Evolutionary conservation across 495 filamentous ascomycete species (phyloP).

Genomic region (Neurospora pannonica): DNA sequence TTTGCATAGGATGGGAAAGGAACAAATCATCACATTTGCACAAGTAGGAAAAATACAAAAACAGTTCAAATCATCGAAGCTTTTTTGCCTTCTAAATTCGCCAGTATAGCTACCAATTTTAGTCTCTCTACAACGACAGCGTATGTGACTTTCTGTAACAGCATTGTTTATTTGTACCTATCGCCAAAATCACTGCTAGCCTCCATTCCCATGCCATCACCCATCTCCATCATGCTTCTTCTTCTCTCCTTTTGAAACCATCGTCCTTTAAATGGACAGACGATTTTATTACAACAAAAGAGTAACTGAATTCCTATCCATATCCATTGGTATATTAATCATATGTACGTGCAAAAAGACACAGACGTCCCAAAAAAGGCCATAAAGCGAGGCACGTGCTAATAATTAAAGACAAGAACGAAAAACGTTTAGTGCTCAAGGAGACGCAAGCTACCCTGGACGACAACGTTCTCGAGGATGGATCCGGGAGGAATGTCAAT

Average conservation of each 20-base stretch:
- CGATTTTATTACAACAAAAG: background rate
- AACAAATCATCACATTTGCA: background rate
- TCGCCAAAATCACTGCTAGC: background rate
- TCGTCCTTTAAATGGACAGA: background rate
- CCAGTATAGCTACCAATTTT: background rate
- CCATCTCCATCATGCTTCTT: background rate
- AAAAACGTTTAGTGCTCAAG: conserved; percentile 65
- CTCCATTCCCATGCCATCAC: background rate
- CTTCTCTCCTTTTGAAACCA: background rate
- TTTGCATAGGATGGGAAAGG: background rate
- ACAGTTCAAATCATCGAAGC: background rate
- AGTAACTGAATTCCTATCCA: background rate
- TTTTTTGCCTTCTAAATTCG: background rate
- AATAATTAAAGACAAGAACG: background rate
- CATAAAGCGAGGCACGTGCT: background rate
- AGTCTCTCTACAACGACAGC: background rate
- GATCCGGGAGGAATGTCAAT: conserved; percentile 97
- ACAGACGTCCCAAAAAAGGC: background rate
- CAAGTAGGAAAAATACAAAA: background rate
- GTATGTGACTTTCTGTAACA: background rate
- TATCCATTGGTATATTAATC: background rate
- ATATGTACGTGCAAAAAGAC: background rate
- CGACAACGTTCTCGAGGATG: conserved; percentile 96
- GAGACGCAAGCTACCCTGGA: conserved; percentile 93
- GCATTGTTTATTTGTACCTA: background rate